Percentiles rank a stretch among this genome's conserved stretches.
Evolutionary conservation across 2,329 filamentous ascomycete genomes (phyloP).

Genomic region (Alternaria gaisen): DNA sequence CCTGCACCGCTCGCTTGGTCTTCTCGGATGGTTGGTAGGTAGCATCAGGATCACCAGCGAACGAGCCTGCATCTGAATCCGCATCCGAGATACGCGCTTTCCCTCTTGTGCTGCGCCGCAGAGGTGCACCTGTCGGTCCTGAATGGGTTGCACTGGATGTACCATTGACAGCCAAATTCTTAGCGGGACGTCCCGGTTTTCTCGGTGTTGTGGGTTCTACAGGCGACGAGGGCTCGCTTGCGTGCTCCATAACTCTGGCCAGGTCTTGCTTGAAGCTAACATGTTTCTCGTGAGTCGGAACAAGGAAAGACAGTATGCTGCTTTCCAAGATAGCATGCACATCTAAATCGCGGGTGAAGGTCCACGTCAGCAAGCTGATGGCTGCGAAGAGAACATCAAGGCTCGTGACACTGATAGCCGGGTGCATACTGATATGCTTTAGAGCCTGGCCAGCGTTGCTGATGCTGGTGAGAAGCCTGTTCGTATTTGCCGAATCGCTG

Average conservation of each 20-base stretch:
- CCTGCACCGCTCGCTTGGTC: constrained; percentile 32
- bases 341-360: constrained; percentile 63
- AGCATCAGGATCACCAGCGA: constrained; percentile 30
- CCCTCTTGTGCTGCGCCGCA: constrained; percentile 33
- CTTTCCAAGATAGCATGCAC: constrained; percentile 59
- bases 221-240: constrained; percentile 11
- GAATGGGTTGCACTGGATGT: constrained; percentile 15
- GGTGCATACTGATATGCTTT: constrained; percentile 64
- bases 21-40: constrained; percentile 37
- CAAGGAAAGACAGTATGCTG: constrained; percentile 42
- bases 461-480: constrained; percentile 39
- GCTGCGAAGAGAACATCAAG: constrained; percentile 67
- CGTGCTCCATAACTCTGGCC: constrained; percentile 17
- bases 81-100: constrained; percentile 24
- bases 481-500: constrained; percentile 50
- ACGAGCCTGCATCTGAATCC: constrained; percentile 34
- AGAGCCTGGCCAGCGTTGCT: constrained; percentile 49
- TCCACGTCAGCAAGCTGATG: constrained; percentile 65
- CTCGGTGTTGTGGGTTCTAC: constrained; percentile 29
- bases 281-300: constrained; percentile 39
- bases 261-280: constrained; percentile 32
- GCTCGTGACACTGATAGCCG: constrained; percentile 64
- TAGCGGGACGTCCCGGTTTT: constrained; percentile 40
- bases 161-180: constrained; percentile 32
- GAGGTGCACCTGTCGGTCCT: constrained; percentile 17